Evolutionary conservation across 2,329 filamentous ascomycete species (phyloP).

Genomic region (Fusarium hostae): DNA sequence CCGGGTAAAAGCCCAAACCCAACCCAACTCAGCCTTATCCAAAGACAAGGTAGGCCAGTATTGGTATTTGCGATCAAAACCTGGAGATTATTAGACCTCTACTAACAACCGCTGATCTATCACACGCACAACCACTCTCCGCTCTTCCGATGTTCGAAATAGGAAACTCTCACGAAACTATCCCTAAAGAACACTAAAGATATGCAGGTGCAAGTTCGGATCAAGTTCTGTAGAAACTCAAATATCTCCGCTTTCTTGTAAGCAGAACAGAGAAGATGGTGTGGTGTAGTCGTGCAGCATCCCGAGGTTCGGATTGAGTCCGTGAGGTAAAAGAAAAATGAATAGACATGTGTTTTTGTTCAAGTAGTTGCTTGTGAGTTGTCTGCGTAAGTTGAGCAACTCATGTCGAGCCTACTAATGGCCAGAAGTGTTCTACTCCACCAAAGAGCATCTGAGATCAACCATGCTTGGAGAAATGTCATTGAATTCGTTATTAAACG

Average conservation of each 20-base stretch:
- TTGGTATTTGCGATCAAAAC: neutral
- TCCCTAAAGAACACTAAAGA: neutral
- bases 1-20: neutral
- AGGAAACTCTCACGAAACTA: slow-evolving; percentile 17
- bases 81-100: neutral
- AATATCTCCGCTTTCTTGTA: slow-evolving; percentile 4
- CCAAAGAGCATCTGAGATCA: neutral
- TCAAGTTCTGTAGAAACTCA: neutral
- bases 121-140: neutral
- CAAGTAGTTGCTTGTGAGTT: neutral
- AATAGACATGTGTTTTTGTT: slow-evolving; percentile 25
- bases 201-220: slow-evolving; percentile 17
- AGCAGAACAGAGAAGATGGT: slow-evolving; percentile 16
- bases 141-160: slow-evolving; percentile 14
- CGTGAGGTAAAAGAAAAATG: neutral
- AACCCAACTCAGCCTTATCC: slow-evolving; percentile 15
- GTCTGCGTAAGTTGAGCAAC: neutral
- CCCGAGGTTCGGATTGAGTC: slow-evolving; percentile 22
- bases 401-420: too few species aligned
- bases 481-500: slow-evolving; percentile 31
- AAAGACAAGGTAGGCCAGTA: neutral
- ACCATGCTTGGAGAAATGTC: slow-evolving; percentile 19
- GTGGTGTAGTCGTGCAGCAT: slow-evolving; percentile 34
- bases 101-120: neutral
- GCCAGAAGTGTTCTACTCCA: neutral